Percentiles rank a stretch among this genome's conserved stretches.
These are phyloP conservation scores for Pseudogymnoascus sp. DNA, from an alignment of 2,329 filamentous ascomycete genomes.

Conservation along the genomic window DNA sequence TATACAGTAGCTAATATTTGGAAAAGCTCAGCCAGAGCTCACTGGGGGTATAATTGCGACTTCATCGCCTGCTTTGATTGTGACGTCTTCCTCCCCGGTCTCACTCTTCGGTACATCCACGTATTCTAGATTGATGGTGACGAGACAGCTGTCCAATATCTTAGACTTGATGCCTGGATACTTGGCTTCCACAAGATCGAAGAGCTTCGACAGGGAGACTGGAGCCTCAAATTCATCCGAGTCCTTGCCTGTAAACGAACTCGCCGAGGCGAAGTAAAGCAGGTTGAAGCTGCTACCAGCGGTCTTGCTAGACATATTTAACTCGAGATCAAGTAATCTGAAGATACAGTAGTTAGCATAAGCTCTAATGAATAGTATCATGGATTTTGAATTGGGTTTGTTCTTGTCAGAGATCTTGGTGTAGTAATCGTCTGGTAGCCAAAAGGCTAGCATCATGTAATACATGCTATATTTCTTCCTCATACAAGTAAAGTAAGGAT, in stretches of 20 bases:
- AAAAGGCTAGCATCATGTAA: constrained; percentile 38
- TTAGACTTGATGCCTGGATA: constrained; percentile 64
- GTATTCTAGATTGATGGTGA: constrained; percentile 78
- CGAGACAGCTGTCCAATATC: constrained; percentile 65
- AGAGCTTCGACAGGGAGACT: constrained; percentile 56
- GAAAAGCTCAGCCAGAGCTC: constrained; percentile 61
- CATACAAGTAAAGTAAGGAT: constrained; percentile 22
- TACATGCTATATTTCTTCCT: constrained; percentile 39
- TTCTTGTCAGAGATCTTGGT: constrained; percentile 65
- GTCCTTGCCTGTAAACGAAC: constrained; percentile 63
- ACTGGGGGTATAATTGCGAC: constrained; percentile 84
- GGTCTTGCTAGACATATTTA: constrained; percentile 11
- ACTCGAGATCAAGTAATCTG: constrained; percentile 13
- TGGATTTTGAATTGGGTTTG: constrained; percentile 10
- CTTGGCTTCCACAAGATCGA: constrained; percentile 58
- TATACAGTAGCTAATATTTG: not conserved
- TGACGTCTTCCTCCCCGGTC: constrained; percentile 36
- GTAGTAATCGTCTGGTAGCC: constrained; percentile 49
- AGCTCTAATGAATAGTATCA: not conserved
- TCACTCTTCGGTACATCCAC: constrained; percentile 55
- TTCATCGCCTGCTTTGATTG: constrained; percentile 70
- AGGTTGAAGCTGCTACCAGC: constrained; percentile 52
- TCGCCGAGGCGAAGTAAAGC: constrained; percentile 75
- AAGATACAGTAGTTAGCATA: constrained; percentile 17
- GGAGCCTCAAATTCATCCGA: constrained; percentile 62